Conservation (phyloP, 306 rosid species). For the Trifolium dubium region DNA sequence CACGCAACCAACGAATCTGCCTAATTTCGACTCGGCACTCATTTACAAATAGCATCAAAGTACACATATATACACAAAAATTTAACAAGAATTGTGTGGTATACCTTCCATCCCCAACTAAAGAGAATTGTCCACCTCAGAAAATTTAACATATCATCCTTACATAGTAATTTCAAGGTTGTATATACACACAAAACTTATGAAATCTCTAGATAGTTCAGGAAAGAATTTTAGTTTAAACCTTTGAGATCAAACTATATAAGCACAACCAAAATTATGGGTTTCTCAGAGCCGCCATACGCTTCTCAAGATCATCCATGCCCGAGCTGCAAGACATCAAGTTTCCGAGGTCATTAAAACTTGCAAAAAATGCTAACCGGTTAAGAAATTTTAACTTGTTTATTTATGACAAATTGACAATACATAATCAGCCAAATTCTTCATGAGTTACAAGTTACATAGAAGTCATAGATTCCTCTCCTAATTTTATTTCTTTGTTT, state of each 20-base stretch:
- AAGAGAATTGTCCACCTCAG: neutral
- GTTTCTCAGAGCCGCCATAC: slow-evolving; percentile 87
- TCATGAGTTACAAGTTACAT: neutral
- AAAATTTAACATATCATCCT: slow-evolving; percentile 8
- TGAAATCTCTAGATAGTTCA: slow-evolving; percentile 29
- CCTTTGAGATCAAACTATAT: slow-evolving; percentile 18
- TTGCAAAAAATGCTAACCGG: neutral
- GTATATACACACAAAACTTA: slow-evolving; percentile 36
- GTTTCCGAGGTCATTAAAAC: slow-evolving; percentile 31
- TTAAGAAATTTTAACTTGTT: slow-evolving; percentile 3
- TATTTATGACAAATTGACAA: neutral
- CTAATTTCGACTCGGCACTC: slow-evolving; percentile 13
- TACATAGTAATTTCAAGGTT: slow-evolving; percentile 32
- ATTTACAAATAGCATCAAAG: slow-evolving; percentile 18
- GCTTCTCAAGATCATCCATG: slow-evolving; percentile 79
- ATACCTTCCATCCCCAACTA: slow-evolving; percentile 11
- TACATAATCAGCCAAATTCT: slow-evolving; percentile 15
- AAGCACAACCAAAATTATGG: slow-evolving; percentile 52
- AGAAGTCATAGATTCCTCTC: neutral
- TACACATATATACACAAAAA: neutral
- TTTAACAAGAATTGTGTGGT: neutral
- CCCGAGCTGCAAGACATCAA: slow-evolving; percentile 72
- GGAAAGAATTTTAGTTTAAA: slow-evolving; percentile 18
- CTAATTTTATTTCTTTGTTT: neutral
- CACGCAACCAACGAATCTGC: neutral